Evolutionary conservation across 306 rosid species (phyloP).

Genomic region (Senna tora): DNA sequence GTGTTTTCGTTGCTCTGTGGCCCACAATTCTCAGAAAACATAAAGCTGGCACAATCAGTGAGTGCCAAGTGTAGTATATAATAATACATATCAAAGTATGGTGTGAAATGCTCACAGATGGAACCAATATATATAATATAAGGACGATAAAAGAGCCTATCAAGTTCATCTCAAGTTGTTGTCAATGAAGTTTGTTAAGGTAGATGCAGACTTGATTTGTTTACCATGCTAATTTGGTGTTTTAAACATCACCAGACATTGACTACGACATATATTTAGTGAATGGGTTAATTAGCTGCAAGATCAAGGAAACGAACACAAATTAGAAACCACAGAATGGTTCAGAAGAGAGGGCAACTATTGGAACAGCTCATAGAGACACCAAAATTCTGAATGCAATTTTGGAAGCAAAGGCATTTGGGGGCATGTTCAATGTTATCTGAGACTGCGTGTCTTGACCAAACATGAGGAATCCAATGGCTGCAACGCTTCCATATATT

Average conservation of each 20-base stretch:
- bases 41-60: conserved; percentile 61
- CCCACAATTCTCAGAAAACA: conserved; percentile 79
- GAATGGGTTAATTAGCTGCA: conserved; percentile 76
- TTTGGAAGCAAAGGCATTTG: conserved; percentile 54
- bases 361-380: neutral
- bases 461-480: conserved; percentile 75
- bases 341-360: neutral
- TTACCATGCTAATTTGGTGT: neutral
- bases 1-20: conserved; percentile 57
- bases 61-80: conserved; percentile 47
- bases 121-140: no score
- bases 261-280: conserved; percentile 53
- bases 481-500: conserved; percentile 65
- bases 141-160: neutral
- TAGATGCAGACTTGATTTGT: no score
- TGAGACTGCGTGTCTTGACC: conserved; percentile 69
- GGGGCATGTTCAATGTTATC: conserved; percentile 77
- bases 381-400: conserved; percentile 45
- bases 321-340: conserved; percentile 34
- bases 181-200: no score
- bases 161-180: neutral
- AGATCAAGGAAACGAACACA: conserved; percentile 31
- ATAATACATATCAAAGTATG: conserved; percentile 11
- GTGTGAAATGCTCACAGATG: conserved; percentile 1
- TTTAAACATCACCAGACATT: conserved; percentile 11